Conservation (phyloP, 768 basidiomycete genomes). For the Rhodotorula graminis region DNA sequence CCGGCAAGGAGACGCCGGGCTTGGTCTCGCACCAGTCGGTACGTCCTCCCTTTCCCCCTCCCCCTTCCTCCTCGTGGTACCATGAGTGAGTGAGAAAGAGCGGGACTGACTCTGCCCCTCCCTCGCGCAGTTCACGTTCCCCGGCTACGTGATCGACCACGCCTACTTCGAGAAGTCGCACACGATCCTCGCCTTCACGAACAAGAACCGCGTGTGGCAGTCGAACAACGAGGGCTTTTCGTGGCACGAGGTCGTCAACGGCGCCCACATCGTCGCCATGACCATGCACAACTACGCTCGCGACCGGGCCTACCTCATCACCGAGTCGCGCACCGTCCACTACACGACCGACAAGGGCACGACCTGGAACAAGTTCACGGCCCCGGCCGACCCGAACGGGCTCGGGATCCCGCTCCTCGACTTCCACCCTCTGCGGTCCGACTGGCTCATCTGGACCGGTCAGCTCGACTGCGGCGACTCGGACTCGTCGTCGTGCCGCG, state of each 20-base stretch:
- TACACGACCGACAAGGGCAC: conserved; percentile 79
- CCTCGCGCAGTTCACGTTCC: conserved; percentile 60
- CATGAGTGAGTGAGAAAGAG: too few species aligned
- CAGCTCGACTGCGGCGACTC: conserved; percentile 58
- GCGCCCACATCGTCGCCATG: conserved; percentile 68
- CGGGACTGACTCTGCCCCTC: too few species aligned
- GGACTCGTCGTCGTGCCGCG: conserved; percentile 59
- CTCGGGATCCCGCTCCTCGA: conserved; percentile 71
- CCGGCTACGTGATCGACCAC: conserved; percentile 63
- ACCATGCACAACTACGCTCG: conserved; percentile 74
- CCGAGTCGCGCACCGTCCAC: conserved; percentile 59
- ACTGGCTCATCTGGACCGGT: conserved; percentile 86
- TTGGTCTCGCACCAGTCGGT: conserved; percentile 70
- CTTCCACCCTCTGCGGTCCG: conserved; percentile 75
- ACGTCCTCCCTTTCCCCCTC: conserved; percentile 44
- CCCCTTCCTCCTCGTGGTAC: too few species aligned
- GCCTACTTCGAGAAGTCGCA: conserved; percentile 76
- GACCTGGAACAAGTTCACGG: conserved; percentile 58
- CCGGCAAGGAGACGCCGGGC: conserved; percentile 63
- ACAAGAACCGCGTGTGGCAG: conserved; percentile 80
- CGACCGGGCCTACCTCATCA: conserved; percentile 88
- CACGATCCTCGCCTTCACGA: conserved; percentile 75
- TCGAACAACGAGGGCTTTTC: conserved; percentile 91
- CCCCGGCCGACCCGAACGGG: conserved; percentile 70
- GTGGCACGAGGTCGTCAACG: conserved; percentile 65